Base-by-base conservation (phyloP, 257 asterid species). In the Scutellaria barbata region DNA sequence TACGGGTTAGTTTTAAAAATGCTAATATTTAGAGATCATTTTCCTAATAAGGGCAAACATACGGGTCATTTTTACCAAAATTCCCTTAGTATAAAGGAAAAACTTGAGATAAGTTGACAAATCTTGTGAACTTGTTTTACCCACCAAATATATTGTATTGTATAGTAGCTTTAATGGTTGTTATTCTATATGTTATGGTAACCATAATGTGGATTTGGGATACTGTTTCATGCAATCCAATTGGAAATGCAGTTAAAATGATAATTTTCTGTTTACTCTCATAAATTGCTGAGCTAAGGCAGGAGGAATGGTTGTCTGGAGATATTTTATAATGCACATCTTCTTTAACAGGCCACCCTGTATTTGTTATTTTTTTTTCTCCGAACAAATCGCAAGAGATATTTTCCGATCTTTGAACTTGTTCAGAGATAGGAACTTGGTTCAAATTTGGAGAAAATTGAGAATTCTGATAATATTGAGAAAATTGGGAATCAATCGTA, bases 211-310 rank as follows among this genome's bases (percentile, higher is more conserved):
- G 40, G 63, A 41, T n/a, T 63, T 39, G 43, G 42, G 9, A n/a
- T 50, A 10, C 59, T 39, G 8, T 12, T 35, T 30, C 35, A 30
- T 43, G 30, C 20, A 8, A 13, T 18, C 42, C 18, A 63, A 48
- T n/a, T n/a, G n/a, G n/a, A 63, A 48, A 37, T 14, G 4, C 30
- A 10, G 58, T 71, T 33, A 57, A 30, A 37, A 39, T 58, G 33
- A 48, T 16, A 9, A n/a, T n/a, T n/a, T 20, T 8, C 39, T 37
- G 39, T 17, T 71, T 35, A 8, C 17, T 70, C 33, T 40, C 52
- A 50, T 37, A 64, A 55, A 45, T 55, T 65, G 58, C 52, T 64
- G 55, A 12, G 37, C 13, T 54, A 52, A 40, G 62, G 42, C 52
- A 47, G 5, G 56, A 7, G 12, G 46, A 47, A 52, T 52, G 13